phyloP scores from a whole-genome alignment of 2,329 filamentous ascomycete genomes.

The Metarhizium sp. region DNA sequence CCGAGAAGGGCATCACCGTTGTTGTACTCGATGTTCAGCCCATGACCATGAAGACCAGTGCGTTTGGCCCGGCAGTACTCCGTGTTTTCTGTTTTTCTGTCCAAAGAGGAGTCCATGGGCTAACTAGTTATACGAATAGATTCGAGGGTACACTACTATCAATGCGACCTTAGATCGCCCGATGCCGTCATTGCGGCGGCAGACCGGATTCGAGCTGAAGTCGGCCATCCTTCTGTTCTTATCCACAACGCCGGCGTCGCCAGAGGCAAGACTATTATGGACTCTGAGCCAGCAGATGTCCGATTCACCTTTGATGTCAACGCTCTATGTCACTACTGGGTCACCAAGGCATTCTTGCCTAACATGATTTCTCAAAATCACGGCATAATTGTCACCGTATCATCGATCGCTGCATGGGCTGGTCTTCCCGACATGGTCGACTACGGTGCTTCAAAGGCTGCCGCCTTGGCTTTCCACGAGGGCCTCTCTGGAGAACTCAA shows the following conservation, averaged over 20 bases:
- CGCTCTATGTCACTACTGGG: slow-evolving; percentile 56
- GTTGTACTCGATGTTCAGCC: slow-evolving; percentile 63
- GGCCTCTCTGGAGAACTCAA: slow-evolving; percentile 49
- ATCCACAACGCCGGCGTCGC: slow-evolving; percentile 65
- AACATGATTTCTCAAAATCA: slow-evolving; percentile 54
- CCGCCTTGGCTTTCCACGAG: slow-evolving; percentile 59
- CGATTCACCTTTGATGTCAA: slow-evolving; percentile 65
- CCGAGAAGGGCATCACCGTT: slow-evolving; percentile 54
- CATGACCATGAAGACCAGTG: slow-evolving; percentile 42
- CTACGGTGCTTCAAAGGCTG: slow-evolving; percentile 59
- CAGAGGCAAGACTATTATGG: slow-evolving; percentile 52
- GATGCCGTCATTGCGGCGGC: slow-evolving; percentile 43
- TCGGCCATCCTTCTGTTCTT: slow-evolving; percentile 59
- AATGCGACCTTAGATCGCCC: slow-evolving; percentile 59
- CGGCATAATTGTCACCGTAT: slow-evolving; percentile 64
- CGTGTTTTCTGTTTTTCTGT: not conserved
- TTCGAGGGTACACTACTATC: slow-evolving; percentile 55
- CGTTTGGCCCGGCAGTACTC: slow-evolving; percentile 11
- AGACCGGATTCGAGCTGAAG: slow-evolving; percentile 37
- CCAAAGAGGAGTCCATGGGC: not conserved
- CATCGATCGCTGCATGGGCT: slow-evolving; percentile 53
- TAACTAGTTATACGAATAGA: slow-evolving; percentile 10
- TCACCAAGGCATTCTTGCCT: slow-evolving; percentile 59
- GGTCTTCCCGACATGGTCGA: slow-evolving; percentile 56
- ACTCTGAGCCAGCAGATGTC: slow-evolving; percentile 46